A percentile compares a stretch with the other conserved stretches of the same genome.
These are phyloP conservation scores for Ricinus communis DNA, from an alignment of 345 rosid species.

Conservation along the genomic window DNA sequence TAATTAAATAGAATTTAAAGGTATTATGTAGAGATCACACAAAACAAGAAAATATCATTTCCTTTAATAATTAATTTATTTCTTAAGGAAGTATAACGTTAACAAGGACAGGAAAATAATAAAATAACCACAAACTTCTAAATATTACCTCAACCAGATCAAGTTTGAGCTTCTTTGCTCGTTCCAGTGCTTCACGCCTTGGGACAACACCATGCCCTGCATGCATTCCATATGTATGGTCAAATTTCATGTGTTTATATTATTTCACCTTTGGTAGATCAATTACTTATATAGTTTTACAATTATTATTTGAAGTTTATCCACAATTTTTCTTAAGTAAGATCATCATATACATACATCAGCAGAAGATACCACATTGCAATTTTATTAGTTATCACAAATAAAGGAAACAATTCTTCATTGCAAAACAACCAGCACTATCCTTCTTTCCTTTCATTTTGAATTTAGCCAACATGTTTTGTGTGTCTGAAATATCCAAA, in stretches of 20 bases:
- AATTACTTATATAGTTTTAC: too few relatives aligned
- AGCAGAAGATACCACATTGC: not conserved
- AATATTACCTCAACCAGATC: slow-evolving; percentile 64
- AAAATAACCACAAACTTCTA: not conserved
- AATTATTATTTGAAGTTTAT: not conserved
- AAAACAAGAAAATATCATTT: too few relatives aligned
- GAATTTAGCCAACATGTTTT: not conserved
- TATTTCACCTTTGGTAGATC: not conserved
- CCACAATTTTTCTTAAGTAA: not conserved
- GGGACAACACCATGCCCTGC: slow-evolving; percentile 53
- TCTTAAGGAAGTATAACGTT: not conserved
- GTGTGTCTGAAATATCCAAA: not conserved
- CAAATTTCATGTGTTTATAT: not conserved
- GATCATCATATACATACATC: not conserved
- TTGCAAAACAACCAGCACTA: not conserved
- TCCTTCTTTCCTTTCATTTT: not conserved
- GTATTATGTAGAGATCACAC: too few relatives aligned
- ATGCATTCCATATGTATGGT: not conserved
- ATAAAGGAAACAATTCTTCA: not conserved
- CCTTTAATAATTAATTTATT: too few relatives aligned
- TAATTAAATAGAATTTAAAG: too few relatives aligned
- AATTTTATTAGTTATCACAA: not conserved
- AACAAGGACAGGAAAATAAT: not conserved
- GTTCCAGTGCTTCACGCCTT: slow-evolving; percentile 41
- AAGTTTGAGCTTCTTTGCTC: slow-evolving; percentile 40